Evolutionary conservation across 2,329 filamentous ascomycete genomes (phyloP).

Genomic region (Ascosphaera apis): DNA sequence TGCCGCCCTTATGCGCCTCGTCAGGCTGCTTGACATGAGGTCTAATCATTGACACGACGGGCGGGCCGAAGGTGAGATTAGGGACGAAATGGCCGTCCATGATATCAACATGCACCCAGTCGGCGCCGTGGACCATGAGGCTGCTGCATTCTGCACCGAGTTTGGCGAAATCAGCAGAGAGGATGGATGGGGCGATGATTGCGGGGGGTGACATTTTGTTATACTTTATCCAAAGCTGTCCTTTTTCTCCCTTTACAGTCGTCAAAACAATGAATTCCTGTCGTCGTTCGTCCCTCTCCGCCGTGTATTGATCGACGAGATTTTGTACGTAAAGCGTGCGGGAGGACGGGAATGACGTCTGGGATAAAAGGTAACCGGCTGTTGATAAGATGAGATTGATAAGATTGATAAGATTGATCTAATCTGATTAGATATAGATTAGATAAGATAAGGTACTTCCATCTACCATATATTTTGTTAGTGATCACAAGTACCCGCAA

Average conservation of each 20-base stretch:
- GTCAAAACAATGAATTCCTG: neutral
- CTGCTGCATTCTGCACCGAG: conserved; percentile 67
- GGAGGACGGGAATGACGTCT: neutral
- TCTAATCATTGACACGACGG: conserved; percentile 85
- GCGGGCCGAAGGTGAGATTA: conserved; percentile 91
- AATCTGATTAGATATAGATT: too few species aligned
- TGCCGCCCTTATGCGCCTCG: conserved; percentile 37
- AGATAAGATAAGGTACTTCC: neutral
- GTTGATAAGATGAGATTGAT: neutral
- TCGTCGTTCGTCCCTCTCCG: too few species aligned
- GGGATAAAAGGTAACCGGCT: neutral
- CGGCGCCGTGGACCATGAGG: conserved; percentile 67
- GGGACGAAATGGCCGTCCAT: conserved; percentile 98
- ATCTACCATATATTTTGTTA: too few species aligned
- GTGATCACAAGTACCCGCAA: neutral
- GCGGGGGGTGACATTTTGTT: conserved; percentile 59
- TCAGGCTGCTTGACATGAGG: conserved; percentile 54
- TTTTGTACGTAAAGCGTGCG: neutral
- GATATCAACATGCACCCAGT: conserved; percentile 92
- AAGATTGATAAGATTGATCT: neutral
- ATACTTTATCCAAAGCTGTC: neutral
- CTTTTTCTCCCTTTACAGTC: neutral
- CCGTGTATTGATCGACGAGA: too few species aligned
- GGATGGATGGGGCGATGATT: conserved; percentile 94
- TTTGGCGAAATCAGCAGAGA: conserved; percentile 83